Base-by-base conservation (phyloP, 139 green algal genomes). In the Coelastrella sp. region DNA sequence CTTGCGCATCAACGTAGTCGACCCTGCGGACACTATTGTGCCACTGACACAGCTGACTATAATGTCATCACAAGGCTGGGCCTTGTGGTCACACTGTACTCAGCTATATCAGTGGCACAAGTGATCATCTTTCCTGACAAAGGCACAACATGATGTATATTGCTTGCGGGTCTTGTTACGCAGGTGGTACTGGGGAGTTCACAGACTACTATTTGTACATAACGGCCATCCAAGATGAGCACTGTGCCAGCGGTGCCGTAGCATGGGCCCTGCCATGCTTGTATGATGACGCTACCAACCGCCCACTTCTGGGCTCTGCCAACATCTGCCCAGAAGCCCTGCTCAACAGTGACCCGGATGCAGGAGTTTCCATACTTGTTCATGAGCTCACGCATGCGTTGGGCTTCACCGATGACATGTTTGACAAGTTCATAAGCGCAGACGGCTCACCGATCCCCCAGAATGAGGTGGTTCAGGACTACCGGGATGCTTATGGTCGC, bases 171-270 rank as follows among this genome's bases (percentile, higher is more conserved):
- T n/a, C n/a, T n/a, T n/a, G 15, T 57, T 21, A 27, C 25, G 48
- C 83, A 83, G 83, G 73, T 5, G 83, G 83, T 2, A 21, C 51
- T 62, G 86, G 86, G 15, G 83, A 88, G 66, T 77, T 37, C 19
- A 86, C 86, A 7, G 86, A 92, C 79, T 89, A 90, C 73, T 90
- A 89, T 68, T 71, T 92, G 57, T 92, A 92, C 79, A 86, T 92
- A 41, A 90, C 89, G 3, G 84, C 89, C 17, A 64, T 76, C 3
- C 83, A 89, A 68, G 87, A 92, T 60, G 38, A 74, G 23, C 75
- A 90, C 71, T 92, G 89, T 74, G 19, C 37, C 5, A 86, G 53
- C 21, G 89, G 87, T 11, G 85, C 81, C 4, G 85, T 89, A 0
- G 89, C 84, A 9, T 92, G 86, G 82, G 89, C 87, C 13, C 72